These are phyloP conservation scores for Pinguiococcus pyrenoidosus DNA, from an alignment of 108 stramenopile genomes.

Conservation along the genomic window DNA sequence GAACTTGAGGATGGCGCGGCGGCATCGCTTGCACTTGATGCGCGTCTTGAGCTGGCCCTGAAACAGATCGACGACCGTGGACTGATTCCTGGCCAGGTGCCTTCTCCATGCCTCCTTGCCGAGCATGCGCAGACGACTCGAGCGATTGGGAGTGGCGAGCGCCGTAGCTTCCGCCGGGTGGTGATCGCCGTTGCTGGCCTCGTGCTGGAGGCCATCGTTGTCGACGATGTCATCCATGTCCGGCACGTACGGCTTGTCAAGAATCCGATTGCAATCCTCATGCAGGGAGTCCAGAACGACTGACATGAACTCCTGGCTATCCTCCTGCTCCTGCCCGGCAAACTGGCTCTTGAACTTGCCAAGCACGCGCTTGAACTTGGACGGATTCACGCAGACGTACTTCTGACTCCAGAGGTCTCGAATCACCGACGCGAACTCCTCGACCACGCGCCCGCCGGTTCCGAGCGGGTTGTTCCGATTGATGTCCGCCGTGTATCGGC, in stretches of 20 bases:
- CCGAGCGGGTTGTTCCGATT: slow-evolving; percentile 87
- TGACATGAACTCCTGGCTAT: slow-evolving; percentile 71
- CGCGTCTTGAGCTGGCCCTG: slow-evolving; percentile 84
- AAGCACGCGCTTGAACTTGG: slow-evolving; percentile 52
- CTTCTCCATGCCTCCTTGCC: slow-evolving; percentile 61
- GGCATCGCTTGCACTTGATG: slow-evolving; percentile 46
- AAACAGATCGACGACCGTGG: slow-evolving; percentile 78
- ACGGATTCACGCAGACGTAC: slow-evolving; percentile 58
- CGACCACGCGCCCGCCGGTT: slow-evolving; percentile 51
- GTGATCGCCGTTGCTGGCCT: too few relatives aligned
- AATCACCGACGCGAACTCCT: slow-evolving; percentile 70
- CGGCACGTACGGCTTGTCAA: slow-evolving; percentile 73
- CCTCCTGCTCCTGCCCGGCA: slow-evolving; percentile 85
- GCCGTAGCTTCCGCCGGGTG: too few relatives aligned
- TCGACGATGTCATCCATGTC: slow-evolving; percentile 73
- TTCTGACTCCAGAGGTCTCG: slow-evolving; percentile 58
- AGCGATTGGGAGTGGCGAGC: too few relatives aligned
- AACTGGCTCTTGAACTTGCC: slow-evolving; percentile 64
- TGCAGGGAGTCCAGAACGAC: slow-evolving; percentile 79
- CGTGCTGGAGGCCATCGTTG: too few relatives aligned
- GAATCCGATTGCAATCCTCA: slow-evolving; percentile 56
- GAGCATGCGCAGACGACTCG: too few relatives aligned
- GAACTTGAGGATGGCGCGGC: slow-evolving; percentile 53
- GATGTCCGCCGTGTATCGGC: slow-evolving; percentile 59
- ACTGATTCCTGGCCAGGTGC: slow-evolving; percentile 64